Evolutionary conservation across 306 rosid genomes (phyloP).

Genomic region (Trifolium subterraneum): DNA sequence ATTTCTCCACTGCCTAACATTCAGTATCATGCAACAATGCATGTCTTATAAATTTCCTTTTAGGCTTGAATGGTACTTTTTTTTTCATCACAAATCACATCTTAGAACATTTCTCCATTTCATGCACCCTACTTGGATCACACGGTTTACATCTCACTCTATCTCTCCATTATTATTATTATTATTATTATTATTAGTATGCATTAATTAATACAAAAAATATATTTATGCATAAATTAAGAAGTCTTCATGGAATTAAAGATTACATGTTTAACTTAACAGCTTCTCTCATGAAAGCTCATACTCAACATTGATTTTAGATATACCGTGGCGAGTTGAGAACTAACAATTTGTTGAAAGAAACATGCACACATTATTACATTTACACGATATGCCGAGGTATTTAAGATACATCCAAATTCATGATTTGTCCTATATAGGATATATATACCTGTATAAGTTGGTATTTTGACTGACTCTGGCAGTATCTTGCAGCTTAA

Average conservation of each 20-base stretch:
- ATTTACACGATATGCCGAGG: neutral
- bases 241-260: constrained; percentile 5
- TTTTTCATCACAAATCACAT: constrained; percentile 7
- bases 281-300: constrained; percentile 26
- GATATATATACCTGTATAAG: constrained; percentile 70
- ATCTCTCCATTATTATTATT: neutral
- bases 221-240: too few species aligned
- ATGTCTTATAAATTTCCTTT: neutral
- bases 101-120: neutral
- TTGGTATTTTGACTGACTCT: constrained; percentile 86
- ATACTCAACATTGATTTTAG: constrained; percentile 1
- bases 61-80: neutral
- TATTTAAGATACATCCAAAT: neutral
- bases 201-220: neutral
- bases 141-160: neutral
- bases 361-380: constrained; percentile 12
- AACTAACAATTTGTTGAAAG: neutral
- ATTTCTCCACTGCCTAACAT: neutral
- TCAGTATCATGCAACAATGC: neutral
- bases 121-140: neutral
- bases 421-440: constrained; percentile 3
- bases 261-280: neutral
- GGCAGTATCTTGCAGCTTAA: constrained; percentile 91
- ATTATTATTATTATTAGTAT: too few species aligned
- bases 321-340: constrained; percentile 9